Evolutionary conservation across 2,329 filamentous ascomycete species (phyloP), one percentile per base, ranked within the genome.

Genomic region (Penicillium sp.): DNA sequence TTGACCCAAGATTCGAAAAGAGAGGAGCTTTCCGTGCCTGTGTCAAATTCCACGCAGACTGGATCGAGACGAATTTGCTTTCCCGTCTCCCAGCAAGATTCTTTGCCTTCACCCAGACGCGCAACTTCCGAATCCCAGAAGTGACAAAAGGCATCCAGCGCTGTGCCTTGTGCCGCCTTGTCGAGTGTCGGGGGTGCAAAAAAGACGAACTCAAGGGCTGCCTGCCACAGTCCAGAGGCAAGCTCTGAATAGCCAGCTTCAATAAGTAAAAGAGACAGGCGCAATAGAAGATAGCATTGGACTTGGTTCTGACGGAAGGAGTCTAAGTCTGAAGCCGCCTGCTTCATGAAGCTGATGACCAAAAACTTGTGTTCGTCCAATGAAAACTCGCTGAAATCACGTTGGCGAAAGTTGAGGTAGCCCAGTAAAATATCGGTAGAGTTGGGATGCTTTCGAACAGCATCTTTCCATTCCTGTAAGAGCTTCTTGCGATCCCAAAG

Each of bases 101-200:
- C 84, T 2, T 73, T 75, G 1, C 69, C 61, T 57, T 97, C 91
- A 8, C 91, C 91, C 46, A 95, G 78, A 5, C 91, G 80, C 0
- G 86, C 74, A 0, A 82, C 76, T 62, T 96, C 91, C 48, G 83
- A 87, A 50, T 95, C 89, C 93, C 93, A 97, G 54, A 93, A 95
- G 2, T 83, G 77, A 41, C 79, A 73, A 52, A 95, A 86, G 0
- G 59, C 54, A n/a, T 57, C 39, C 27, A 69, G 11, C 52, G 33
- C 24, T 9, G 25, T 54, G 42, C 43, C 54, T 29, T 18, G 55
- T 39, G 24, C 38, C 4, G 7, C 48, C 13, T 37, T 53, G 51
- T 46, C 63, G 28, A 69, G 43, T 4, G 62, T 47, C 3, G 58
- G 44, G 3, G 86, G 82, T 3, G 74, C 74, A 40, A 81, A 82